Evolutionary conservation across 345 rosid genomes (phyloP).

Genomic region (Litchi chinensis): DNA sequence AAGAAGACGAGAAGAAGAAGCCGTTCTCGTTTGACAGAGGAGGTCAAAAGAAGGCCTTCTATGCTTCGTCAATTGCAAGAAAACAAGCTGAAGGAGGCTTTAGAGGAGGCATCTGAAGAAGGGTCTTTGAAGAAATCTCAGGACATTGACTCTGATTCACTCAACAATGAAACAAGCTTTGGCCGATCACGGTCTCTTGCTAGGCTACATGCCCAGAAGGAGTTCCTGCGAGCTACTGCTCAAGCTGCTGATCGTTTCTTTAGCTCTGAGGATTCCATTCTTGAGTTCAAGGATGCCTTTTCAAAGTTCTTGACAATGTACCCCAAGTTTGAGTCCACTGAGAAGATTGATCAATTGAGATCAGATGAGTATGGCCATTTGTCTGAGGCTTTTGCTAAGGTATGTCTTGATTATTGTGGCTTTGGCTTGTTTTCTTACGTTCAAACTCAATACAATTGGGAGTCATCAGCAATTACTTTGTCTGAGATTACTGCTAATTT

Average conservation of each 20-base stretch:
- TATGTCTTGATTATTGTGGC: conserved; percentile 95
- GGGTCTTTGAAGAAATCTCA: conserved; percentile 76
- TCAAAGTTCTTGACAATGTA: conserved; percentile 78
- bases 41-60: conserved; percentile 45
- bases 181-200: conserved; percentile 87
- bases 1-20: conserved; percentile 63
- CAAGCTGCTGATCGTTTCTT: conserved; percentile 62
- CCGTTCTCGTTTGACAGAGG: conserved; percentile 51
- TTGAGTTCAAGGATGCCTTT: conserved; percentile 62
- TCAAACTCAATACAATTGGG: conserved; percentile 73
- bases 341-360: conserved; percentile 70
- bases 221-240: conserved; percentile 76
- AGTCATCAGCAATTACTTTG: conserved; percentile 71
- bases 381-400: conserved; percentile 59
- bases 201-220: conserved; percentile 78
- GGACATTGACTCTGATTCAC: conserved; percentile 55
- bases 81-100: conserved; percentile 76
- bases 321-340: conserved; percentile 70
- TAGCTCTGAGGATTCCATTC: conserved; percentile 54
- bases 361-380: conserved; percentile 69
- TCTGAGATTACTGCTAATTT: conserved; percentile 86
- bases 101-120: conserved; percentile 87
- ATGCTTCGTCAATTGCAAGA: conserved; percentile 73
- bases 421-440: conserved; percentile 79
- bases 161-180: conserved; percentile 47